Conservation (phyloP, 2,329 filamentous ascomycete species). For the Colletotrichum horii region DNA sequence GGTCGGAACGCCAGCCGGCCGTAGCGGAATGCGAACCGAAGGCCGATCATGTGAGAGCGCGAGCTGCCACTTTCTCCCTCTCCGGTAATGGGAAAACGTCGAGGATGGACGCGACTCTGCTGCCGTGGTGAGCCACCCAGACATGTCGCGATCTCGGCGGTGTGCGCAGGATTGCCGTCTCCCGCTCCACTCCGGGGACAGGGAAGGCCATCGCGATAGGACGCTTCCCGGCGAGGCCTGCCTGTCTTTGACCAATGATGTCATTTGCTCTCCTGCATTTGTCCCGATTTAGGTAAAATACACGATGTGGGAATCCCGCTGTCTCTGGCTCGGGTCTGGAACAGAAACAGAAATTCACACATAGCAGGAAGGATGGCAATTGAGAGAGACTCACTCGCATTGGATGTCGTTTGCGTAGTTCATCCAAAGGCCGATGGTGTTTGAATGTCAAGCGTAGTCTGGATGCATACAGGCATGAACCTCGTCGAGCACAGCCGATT, state of each 20-base stretch:
- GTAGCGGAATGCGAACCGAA: not conserved
- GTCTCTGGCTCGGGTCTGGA: not conserved
- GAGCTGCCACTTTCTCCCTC: not conserved
- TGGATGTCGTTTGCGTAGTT: not conserved
- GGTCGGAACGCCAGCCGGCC: not conserved
- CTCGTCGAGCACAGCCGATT: not conserved
- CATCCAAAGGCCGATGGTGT: conserved; percentile 2
- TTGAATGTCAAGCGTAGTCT: not conserved
- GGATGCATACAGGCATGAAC: not conserved
- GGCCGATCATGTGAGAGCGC: conserved; percentile 9
- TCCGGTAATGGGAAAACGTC: not conserved
- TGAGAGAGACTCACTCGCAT: not conserved
- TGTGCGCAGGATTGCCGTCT: not conserved
- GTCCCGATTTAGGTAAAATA: conserved; percentile 5
- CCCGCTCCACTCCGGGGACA: not conserved
- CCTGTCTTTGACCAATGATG: conserved; percentile 1
- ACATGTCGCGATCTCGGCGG: conserved; percentile 4
- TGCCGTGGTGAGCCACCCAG: not conserved
- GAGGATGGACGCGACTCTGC: not conserved
- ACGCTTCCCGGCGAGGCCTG: not conserved
- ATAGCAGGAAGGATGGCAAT: not conserved
- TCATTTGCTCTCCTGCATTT: not conserved
- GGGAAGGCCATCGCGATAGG: not conserved
- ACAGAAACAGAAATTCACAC: not conserved
- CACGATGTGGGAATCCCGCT: not conserved